Evolutionary conservation across 306 rosid genomes (phyloP), one percentile per base, ranked within the genome.

Genomic region (Cicer arietinum): DNA sequence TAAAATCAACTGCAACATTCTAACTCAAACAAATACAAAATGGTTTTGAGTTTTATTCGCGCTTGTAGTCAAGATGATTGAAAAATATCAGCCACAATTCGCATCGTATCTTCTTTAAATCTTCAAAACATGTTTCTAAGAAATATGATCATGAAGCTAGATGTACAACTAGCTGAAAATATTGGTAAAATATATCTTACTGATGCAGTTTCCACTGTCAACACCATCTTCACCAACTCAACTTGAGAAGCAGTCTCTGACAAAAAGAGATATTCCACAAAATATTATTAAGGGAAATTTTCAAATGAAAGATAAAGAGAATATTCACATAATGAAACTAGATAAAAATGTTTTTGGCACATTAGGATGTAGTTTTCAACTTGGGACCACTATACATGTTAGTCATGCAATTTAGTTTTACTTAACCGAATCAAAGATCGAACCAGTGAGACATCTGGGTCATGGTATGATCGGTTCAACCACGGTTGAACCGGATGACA

Each of bases 61-160:
- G 52, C 75, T 22, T 59, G 65, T 48, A 74, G 76, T 78, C 69
- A 47, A 73, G 72, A 74, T 73, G 67, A 70, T 61, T 64, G 77
- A 74, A 83, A 81, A 70, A 83, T 53, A 73, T 74, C 69, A 63
- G 73, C 79, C 77, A 80, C 79, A 63, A 67, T 74, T 80, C 69
- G 52, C 58, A 62, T 41, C 48, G 73, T 66, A n/a, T 80, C 80
- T 54, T 50, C 40, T 54, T 75, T 58, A 52, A 76, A 72, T 46
- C 67, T 61, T 69, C 77, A 85, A 76, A 84, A 81, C 82, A 81
- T 68, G 78, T 71, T 58, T 61, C 48, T 30, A 70, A 75, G 47
- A 81, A 78, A 79, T 66, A 83, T 64, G 66, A 67, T 73, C 61
- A 68, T 18, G 76, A 83, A 78, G 78, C 76, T 50, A 20, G 73